Evolutionary conservation across 768 basidiomycete genomes (phyloP).

Genomic region (Auriculariales sp.): DNA sequence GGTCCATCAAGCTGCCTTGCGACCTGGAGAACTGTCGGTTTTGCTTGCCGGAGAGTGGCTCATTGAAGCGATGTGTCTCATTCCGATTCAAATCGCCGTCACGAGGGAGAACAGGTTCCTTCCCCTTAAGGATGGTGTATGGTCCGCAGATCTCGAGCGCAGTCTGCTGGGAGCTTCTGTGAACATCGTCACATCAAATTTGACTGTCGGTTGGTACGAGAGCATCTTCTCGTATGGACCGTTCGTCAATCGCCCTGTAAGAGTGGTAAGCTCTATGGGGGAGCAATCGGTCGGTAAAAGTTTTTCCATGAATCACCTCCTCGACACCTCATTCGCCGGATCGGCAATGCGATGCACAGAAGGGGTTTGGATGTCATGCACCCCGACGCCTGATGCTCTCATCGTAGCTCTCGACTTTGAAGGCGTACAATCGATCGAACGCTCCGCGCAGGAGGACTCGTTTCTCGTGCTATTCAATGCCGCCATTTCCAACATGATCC

Average conservation of each 20-base stretch:
- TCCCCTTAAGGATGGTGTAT: constrained; percentile 44
- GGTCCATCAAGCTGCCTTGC: constrained; percentile 5
- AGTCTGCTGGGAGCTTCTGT: constrained; percentile 45
- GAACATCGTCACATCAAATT: constrained; percentile 35
- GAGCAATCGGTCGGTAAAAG: constrained; percentile 55
- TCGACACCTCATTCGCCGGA: constrained; percentile 51
- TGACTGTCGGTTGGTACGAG: constrained; percentile 34
- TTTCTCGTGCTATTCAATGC: constrained; percentile 51
- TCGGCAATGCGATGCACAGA: constrained; percentile 11
- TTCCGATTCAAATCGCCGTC: constrained; percentile 49
- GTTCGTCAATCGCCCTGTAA: constrained; percentile 51
- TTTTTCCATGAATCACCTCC: constrained; percentile 43
- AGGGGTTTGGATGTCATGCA: constrained; percentile 51
- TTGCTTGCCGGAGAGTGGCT: constrained; percentile 47
- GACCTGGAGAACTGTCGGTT: constrained; percentile 19
- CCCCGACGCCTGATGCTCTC: constrained; percentile 37
- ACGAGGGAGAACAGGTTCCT: constrained; percentile 42
- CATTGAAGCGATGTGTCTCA: constrained; percentile 42
- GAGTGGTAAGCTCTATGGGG: constrained; percentile 55
- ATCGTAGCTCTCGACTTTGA: constrained; percentile 52
- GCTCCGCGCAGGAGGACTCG: constrained; percentile 48
- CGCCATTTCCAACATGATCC: constrained; percentile 51
- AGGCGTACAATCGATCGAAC: constrained; percentile 35
- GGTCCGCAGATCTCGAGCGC: constrained; percentile 33
- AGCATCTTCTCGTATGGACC: constrained; percentile 27